Percentiles rank a stretch among this genome's conserved stretches.
phyloP scores from a whole-genome alignment of 2,329 filamentous ascomycete genomes.

The Dactylellina leptospora region DNA sequence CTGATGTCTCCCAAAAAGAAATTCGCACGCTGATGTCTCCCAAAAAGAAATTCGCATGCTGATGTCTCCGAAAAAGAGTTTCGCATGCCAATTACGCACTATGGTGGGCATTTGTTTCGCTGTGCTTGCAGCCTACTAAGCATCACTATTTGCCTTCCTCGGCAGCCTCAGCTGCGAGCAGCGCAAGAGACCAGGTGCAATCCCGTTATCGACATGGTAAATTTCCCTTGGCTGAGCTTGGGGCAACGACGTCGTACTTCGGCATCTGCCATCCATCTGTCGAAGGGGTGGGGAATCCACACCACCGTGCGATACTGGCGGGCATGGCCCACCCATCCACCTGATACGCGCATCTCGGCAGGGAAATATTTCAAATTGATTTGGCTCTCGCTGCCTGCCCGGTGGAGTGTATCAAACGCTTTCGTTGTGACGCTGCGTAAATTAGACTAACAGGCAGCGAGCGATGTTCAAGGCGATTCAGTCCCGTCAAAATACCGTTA shows the following conservation, averaged over 20 bases:
- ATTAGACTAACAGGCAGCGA: background rate
- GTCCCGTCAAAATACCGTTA: too few relatives aligned
- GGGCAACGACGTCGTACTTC: conserved; percentile 1
- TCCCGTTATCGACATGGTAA: too few relatives aligned
- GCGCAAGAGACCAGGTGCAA: too few relatives aligned
- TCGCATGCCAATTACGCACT: too few relatives aligned
- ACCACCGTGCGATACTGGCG: background rate
- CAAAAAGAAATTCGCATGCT: too few relatives aligned
- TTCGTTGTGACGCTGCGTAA: background rate
- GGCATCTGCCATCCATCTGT: conserved; percentile 2
- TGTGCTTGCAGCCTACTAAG: conserved; percentile 9
- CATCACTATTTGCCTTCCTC: too few relatives aligned
- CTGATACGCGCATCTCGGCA: background rate
- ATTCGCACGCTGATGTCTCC: too few relatives aligned
- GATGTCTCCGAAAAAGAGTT: too few relatives aligned
- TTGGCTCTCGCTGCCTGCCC: background rate
- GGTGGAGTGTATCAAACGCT: background rate
- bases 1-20: too few relatives aligned
- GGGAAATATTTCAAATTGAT: conserved; percentile 8
- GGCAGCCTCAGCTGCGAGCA: background rate
- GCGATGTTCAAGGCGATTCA: too few relatives aligned
- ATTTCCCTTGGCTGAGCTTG: too few relatives aligned
- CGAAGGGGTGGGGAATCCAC: background rate
- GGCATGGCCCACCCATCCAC: too few relatives aligned
- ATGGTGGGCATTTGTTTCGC: background rate